phyloP scores from a whole-genome alignment of 129 eudicot genomes.

The Mikania micrantha region DNA sequence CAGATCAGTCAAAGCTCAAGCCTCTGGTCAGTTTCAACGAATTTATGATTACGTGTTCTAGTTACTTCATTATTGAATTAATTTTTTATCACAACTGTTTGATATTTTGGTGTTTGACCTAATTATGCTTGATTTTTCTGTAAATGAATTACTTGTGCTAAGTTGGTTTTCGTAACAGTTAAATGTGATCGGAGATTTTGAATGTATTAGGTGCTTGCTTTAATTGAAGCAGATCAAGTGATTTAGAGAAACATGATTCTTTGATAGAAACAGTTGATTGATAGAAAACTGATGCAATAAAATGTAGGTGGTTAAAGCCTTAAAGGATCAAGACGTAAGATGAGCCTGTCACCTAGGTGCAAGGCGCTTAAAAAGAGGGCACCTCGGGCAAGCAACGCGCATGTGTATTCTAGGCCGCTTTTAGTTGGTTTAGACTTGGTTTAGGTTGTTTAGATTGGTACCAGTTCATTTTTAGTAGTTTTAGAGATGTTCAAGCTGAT shows the following conservation, averaged over 20 bases:
- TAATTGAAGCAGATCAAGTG: not conserved
- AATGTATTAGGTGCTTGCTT: not conserved
- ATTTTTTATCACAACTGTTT: not conserved
- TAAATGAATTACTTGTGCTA: not conserved
- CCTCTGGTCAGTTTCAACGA: constrained; percentile 41
- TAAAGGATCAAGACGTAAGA: too few species aligned
- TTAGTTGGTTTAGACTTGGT: too few species aligned
- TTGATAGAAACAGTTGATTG: constrained; percentile 9
- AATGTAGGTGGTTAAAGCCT: too few species aligned
- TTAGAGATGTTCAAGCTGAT: too few species aligned
- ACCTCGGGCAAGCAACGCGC: too few species aligned
- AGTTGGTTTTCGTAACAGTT: not conserved
- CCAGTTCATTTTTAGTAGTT: too few species aligned
- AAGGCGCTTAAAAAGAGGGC: too few species aligned
- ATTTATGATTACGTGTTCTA: not conserved
- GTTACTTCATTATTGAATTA: not conserved
- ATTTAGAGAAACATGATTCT: not conserved
- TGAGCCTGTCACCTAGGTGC: too few species aligned
- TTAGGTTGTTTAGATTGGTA: too few species aligned
- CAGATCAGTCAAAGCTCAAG: constrained; percentile 75
- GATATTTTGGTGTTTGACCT: constrained; percentile 12
- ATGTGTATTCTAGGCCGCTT: too few species aligned
- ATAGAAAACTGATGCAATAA: not conserved
- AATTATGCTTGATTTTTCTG: not conserved
- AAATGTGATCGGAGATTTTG: not conserved